Evolutionary conservation across 169 alveolate genomes (phyloP), one percentile per base, ranked within the genome.

Genomic region (Perkinsus marinus): DNA sequence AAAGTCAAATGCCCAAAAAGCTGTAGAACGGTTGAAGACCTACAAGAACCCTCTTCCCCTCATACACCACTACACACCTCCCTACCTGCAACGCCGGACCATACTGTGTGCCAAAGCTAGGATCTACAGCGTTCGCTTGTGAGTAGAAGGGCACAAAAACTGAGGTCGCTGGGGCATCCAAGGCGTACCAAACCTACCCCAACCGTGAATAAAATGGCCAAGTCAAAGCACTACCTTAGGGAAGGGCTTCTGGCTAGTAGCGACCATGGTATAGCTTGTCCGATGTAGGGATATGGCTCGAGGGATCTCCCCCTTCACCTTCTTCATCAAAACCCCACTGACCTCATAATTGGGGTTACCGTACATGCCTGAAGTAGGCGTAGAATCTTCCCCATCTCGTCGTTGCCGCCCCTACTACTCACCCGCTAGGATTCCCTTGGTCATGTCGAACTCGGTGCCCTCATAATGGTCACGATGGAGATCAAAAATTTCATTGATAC

Each of bases 381-480:
- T 5, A 19, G 37, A 57, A 57, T 57, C 37, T 19, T 13, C 46
- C 57, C 68, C 6, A 2, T 30, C 19, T 41, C 10, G 46, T 41
- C 91, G 57, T 22, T 38, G 26, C 26, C 26, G 91, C 39, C 36
- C n/a, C 46, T 39, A 22, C 68, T 39, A 13, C 39, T 39, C 68
- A n/a, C 91, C 91, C 46, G 91, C 91, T 26, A 89, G 68, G 46
- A 89, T 38, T 39, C 91, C 91, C 68, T 89, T 89, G 68, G 68
- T n/a, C 91, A 89, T 26, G 91, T 89, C 91, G 39, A 36, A 38
- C 26, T 26, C 68, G 47, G 91, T 89, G 36, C 68, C 91, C 43
- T 89, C 91, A 41, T 89, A 89, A 17, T 89, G 91, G 34, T 89
- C 91, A 41, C 91, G 91, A 38, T 89, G 91, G 39, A 89, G 68